phyloP scores from a whole-genome alignment of 1,284 basidiomycete species.

The Uromyces viciae-fabae region DNA sequence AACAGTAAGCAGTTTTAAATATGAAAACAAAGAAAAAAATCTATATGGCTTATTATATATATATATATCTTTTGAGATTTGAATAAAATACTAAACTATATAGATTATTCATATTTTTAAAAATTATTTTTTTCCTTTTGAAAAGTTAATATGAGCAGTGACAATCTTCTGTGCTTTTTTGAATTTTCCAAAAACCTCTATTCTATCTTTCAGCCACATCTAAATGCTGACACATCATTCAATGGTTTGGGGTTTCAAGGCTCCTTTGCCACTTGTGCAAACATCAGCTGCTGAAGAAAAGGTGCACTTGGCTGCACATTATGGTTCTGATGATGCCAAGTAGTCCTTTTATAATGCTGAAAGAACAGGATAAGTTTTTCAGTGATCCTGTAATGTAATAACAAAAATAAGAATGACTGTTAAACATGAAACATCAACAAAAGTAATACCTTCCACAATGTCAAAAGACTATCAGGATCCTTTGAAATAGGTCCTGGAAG shows the following conservation, averaged over 20 bases:
- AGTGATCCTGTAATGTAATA: too few relatives aligned
- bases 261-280: not conserved
- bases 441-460: too few relatives aligned
- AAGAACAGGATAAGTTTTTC: too few relatives aligned
- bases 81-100: too few relatives aligned
- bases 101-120: too few relatives aligned
- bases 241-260: not conserved
- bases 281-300: constrained; percentile 25
- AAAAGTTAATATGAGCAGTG: not conserved
- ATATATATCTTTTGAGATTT: too few relatives aligned
- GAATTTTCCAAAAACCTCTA: not conserved
- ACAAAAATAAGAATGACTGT: too few relatives aligned
- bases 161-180: not conserved
- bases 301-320: not conserved
- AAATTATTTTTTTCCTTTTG: not conserved
- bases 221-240: constrained; percentile 5
- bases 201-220: constrained; percentile 9
- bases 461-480: too few relatives aligned
- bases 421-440: too few relatives aligned
- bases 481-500: too few relatives aligned
- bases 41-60: too few relatives aligned
- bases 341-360: not conserved
- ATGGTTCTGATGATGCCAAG: not conserved
- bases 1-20: too few relatives aligned
- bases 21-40: not conserved